Base-by-base conservation (phyloP, 306 rosid genomes). In the Casuarina cunninghamiana region DNA sequence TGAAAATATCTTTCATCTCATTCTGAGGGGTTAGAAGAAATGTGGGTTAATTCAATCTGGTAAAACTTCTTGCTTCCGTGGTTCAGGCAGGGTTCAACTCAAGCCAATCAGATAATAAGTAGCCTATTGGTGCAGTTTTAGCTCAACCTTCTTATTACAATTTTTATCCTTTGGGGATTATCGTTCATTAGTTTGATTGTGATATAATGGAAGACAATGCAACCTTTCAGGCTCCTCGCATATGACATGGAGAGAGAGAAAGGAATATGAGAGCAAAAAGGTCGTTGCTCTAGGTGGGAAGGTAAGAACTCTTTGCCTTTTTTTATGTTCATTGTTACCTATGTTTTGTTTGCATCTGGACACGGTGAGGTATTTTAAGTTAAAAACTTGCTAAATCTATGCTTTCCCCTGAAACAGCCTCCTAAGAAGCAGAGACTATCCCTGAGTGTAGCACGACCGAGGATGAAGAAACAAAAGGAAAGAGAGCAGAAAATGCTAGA, bases 241-340 rank as follows among this genome's bases (percentile, higher is more conserved):
- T 83, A 90, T 92, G 96, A 43, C 95, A 69, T 94, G 98, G 97
- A 94, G 87, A 77, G 94, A 92, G 75, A 87, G 86, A 71, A 94
- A 94, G 79, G 89, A 84, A 77, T 74, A 84, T 54, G 97, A 94
- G 85, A 81, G 89, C 79, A 83, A 32, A 73, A 94, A 85, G 78
- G 80, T 90, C n/a, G 84, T 90, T 76, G 85, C 94, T 71, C 90
- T 92, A 46, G 97, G 98, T 57, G 96, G 97, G 69, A 94, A 94
- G 94, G 97, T 92, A 83, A 70, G 84, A 42, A 57, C 39, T 51
- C 38, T 79, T 37, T 63, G 69, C 44, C 57, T 76, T 67, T 38
- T 63, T 35, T 81, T 48, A 73, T 86, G 51, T 46, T 69, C 11
- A 49, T n/a, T 78, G 70, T 75, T 67, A 8, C 70, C 71, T 69